These are phyloP conservation scores for Barnettozyma botsteinii DNA, from an alignment of 805 yeast species.

Conservation along the genomic window DNA sequence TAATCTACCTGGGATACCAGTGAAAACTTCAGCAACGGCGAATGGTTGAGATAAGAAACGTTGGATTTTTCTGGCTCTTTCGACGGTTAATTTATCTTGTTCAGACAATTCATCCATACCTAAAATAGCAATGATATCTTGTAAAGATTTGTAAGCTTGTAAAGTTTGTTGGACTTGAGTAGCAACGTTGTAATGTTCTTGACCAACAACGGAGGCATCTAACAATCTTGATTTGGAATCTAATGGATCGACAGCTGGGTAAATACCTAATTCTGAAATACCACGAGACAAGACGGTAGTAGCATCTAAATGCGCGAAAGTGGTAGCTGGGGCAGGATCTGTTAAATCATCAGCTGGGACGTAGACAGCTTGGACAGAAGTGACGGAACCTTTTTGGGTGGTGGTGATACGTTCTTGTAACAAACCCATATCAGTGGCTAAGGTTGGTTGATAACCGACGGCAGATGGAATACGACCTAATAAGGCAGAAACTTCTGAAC, in stretches of 20 bases:
- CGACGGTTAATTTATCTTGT: slow-evolving; percentile 97
- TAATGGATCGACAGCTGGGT: slow-evolving; percentile 99
- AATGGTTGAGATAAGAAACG: slow-evolving; percentile 99
- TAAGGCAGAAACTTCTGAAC: slow-evolving; percentile 99
- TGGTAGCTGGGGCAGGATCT: slow-evolving; percentile 99
- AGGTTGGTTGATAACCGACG: slow-evolving; percentile 99
- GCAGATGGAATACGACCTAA: slow-evolving; percentile 99
- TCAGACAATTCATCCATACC: slow-evolving; percentile 99
- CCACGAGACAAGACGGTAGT: slow-evolving; percentile 99
- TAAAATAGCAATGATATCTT: slow-evolving; percentile 99
- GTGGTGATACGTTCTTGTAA: slow-evolving; percentile 99
- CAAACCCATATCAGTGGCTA: slow-evolving; percentile 99
- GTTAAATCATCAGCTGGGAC: slow-evolving; percentile 99
- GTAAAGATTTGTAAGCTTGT: slow-evolving; percentile 99
- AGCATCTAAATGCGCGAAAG: slow-evolving; percentile 99
- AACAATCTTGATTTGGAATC: slow-evolving; percentile 98
- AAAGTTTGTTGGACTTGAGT: slow-evolving; percentile 94
- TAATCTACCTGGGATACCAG: slow-evolving; percentile 98
- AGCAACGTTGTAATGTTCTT: slow-evolving; percentile 97
- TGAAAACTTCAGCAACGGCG: slow-evolving; percentile 99
- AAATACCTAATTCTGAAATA: slow-evolving; percentile 99
- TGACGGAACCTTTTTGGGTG: slow-evolving; percentile 99
- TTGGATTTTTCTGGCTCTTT: slow-evolving; percentile 99
- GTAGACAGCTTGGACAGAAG: slow-evolving; percentile 99
- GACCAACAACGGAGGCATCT: slow-evolving; percentile 95